Percentiles rank a stretch among this genome's conserved stretches.
These are phyloP conservation scores for Fusarium citri DNA, from an alignment of 2,329 filamentous ascomycete species.

Conservation along the genomic window DNA sequence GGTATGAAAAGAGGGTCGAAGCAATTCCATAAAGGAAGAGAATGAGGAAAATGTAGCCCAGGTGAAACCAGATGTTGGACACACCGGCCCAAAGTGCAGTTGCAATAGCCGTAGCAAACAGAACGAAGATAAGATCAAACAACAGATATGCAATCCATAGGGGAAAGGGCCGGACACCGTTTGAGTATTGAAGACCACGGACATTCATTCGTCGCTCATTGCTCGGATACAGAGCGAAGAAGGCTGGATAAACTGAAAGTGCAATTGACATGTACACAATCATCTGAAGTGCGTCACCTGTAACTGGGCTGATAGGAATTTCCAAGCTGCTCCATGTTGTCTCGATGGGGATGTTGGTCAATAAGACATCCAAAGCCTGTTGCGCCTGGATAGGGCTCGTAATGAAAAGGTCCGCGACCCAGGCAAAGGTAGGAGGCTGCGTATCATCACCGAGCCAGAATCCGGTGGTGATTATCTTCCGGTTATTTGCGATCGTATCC, in stretches of 20 bases:
- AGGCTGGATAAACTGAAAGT: conserved; percentile 81
- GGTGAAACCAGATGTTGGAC: conserved; percentile 77
- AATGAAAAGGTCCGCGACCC: conserved; percentile 71
- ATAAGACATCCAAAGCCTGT: conserved; percentile 73
- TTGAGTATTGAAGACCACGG: conserved; percentile 88
- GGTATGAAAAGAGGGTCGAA: conserved; percentile 80
- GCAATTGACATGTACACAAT: conserved; percentile 85
- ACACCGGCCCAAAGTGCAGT: conserved; percentile 75
- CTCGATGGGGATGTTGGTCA: conserved; percentile 75
- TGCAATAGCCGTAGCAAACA: conserved; percentile 72
- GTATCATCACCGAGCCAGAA: conserved; percentile 77
- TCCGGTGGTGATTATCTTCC: conserved; percentile 77
- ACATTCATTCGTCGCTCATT: conserved; percentile 83
- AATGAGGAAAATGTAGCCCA: conserved; percentile 84
- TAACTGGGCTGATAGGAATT: conserved; percentile 74
- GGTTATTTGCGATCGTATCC: conserved; percentile 70
- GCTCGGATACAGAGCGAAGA: conserved; percentile 92
- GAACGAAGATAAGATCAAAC: conserved; percentile 83
- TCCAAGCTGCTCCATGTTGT: conserved; percentile 82
- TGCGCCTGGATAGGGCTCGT: conserved; percentile 71
- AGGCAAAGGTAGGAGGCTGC: conserved; percentile 75
- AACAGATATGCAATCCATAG: conserved; percentile 85
- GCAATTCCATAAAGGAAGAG: conserved; percentile 85
- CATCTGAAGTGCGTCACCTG: conserved; percentile 80
- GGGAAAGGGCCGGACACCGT: conserved; percentile 84